Evolutionary conservation across 2,329 filamentous ascomycete genomes (phyloP), one percentile per base, ranked within the genome.

Genomic region (Trichoderma sp.): DNA sequence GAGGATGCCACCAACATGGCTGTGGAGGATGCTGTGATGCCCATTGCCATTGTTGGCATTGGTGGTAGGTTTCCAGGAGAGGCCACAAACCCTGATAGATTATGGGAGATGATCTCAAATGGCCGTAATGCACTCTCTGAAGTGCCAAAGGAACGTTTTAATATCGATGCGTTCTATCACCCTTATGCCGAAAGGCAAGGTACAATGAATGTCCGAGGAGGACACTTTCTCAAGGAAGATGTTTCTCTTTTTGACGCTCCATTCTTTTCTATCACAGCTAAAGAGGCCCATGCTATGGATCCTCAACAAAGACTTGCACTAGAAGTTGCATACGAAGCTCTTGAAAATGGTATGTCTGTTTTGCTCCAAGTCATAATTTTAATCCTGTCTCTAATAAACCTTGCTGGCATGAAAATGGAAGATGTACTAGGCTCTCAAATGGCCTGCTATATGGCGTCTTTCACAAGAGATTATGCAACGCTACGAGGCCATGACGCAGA

Each of bases 291-390:
- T 21, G 68, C 64, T 8, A 80, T 83, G 76, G 82, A 83, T 31
- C 82, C 82, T 3, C 79, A 81, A 64, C 80, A 83, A 67, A 72
- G 81, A 12, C 75, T 80, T 62, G 75, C 79, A 35, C 77, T 81
- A 3, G 80, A 82, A 62, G 77, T 79, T 8, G 77, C 76, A 1
- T 83, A 79, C 64, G 81, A 82, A 71, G 77, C 77, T 18, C 75
- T 82, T 33, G 79, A 79, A 69, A 79, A 78, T 69, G 77, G 73
- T 75, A 63, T 16, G 50, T 35, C 38, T 41, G 6, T 6, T 3
- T 41, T 18, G 7, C 38, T 41, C 38, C 3, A 41, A 41, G 1
- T 41, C 16, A 18, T 41, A 41, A 6, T 18, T 14, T 35, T 18
- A 41, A 41, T 41, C 5, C 3, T 41, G 6, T 18, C 38, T 18